A percentile compares a stretch with the other conserved stretches of the same genome.
phyloP scores from a whole-genome alignment of 257 asterid genomes.

The Solanum virginianum region DNA sequence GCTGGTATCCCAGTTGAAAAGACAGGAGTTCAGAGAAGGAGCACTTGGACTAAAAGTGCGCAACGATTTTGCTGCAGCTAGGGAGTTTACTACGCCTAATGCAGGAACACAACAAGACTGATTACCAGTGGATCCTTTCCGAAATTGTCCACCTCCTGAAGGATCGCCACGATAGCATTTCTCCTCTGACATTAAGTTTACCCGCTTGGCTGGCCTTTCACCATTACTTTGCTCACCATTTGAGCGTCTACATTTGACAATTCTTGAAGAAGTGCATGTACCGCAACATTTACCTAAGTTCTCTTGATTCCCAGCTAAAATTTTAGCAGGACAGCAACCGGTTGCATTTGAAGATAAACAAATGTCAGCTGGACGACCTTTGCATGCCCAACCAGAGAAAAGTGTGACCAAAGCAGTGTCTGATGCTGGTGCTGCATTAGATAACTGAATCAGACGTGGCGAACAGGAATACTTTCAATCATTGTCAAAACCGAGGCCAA shows the following conservation, averaged over 20 bases:
- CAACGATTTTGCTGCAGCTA: conserved; percentile 60
- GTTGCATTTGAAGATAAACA: conserved; percentile 55
- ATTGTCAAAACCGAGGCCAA: not conserved
- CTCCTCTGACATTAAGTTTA: conserved; percentile 12
- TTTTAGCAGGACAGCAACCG: conserved; percentile 56
- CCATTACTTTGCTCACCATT: conserved; percentile 16
- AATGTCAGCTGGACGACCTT: conserved; percentile 55
- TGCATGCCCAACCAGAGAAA: conserved; percentile 98
- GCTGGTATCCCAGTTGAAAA: conserved; percentile 78
- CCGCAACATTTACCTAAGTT: conserved; percentile 24
- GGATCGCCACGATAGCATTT: conserved; percentile 24
- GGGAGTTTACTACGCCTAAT: conserved; percentile 68
- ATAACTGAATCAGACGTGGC: conserved; percentile 7
- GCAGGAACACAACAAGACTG: conserved; percentile 96
- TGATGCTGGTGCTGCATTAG: conserved; percentile 74
- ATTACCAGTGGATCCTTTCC: conserved; percentile 30
- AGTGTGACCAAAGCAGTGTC: conserved; percentile 83
- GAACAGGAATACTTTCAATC: conserved; percentile 2
- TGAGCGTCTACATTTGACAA: conserved; percentile 10
- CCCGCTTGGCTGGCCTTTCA: conserved; percentile 27
- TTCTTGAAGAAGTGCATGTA: conserved; percentile 38
- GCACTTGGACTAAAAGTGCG: conserved; percentile 72
- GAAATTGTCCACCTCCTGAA: conserved; percentile 21
- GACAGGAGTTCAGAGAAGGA: conserved; percentile 85
- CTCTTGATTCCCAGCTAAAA: conserved; percentile 21